Percentiles rank a stretch among this genome's conserved stretches.
Evolutionary conservation across 306 rosid genomes (phyloP).

Genomic region (Heteromeles arbutifolia): DNA sequence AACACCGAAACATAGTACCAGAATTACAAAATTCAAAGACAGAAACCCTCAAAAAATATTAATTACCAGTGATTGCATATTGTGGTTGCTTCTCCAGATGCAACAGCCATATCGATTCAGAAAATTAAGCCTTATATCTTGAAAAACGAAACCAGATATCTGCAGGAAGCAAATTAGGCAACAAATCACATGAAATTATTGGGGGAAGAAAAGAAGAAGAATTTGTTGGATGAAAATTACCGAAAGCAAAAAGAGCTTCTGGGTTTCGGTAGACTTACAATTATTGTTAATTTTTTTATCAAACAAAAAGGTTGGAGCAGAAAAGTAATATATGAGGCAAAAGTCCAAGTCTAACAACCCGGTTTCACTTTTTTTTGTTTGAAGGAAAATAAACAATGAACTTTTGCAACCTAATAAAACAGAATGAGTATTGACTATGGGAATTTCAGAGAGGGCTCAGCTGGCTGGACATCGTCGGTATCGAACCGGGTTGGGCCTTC

Average conservation of each 20-base stretch:
- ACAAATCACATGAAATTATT: neutral
- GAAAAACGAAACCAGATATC: neutral
- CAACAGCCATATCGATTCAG: constrained; percentile 49
- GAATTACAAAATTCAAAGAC: neutral
- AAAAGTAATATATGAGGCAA: too few relatives aligned
- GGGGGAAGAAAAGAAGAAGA: neutral
- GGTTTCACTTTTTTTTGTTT: neutral
- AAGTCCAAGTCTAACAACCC: too few relatives aligned
- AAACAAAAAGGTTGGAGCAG: neutral
- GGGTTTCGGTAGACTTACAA: neutral
- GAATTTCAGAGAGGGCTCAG: neutral
- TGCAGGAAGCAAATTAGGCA: constrained; percentile 2
- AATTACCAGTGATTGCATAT: constrained; percentile 77
- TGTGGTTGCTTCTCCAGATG: constrained; percentile 46
- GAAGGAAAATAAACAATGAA: neutral
- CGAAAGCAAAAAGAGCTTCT: neutral
- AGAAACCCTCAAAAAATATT: neutral
- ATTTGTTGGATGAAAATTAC: neutral
- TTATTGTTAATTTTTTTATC: neutral
- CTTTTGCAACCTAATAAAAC: neutral
- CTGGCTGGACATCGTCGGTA: neutral
- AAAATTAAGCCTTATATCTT: neutral
- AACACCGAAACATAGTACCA: neutral
- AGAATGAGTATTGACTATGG: neutral
- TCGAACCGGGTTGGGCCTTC: neutral